phyloP scores from a whole-genome alignment of 1,139 yeast species.

The Petasospora fabianii region DNA sequence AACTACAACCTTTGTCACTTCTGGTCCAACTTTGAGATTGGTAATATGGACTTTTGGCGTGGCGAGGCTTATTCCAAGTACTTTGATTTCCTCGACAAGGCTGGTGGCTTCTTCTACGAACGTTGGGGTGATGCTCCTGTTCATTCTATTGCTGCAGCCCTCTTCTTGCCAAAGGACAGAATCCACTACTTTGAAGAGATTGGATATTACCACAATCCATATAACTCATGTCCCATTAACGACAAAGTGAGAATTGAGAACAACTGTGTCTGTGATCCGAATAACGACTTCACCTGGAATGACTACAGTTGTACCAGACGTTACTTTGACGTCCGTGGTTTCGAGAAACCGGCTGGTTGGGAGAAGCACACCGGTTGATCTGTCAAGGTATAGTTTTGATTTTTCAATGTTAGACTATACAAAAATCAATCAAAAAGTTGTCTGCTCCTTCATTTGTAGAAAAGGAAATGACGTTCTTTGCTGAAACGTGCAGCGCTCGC shows the following conservation, averaged over 20 bases:
- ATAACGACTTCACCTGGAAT: constrained; percentile 73
- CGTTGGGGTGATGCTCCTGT: constrained; percentile 75
- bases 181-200: constrained; percentile 79
- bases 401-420: too few relatives aligned
- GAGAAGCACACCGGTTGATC: constrained; percentile 42
- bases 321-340: constrained; percentile 59
- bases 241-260: constrained; percentile 46
- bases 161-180: constrained; percentile 59
- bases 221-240: constrained; percentile 77
- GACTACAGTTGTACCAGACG: constrained; percentile 81
- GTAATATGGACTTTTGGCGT: constrained; percentile 51
- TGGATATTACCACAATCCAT: constrained; percentile 82
- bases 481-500: too few relatives aligned
- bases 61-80: constrained; percentile 44
- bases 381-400: not conserved
- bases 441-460: too few relatives aligned
- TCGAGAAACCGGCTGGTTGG: constrained; percentile 77
- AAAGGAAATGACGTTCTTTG: too few relatives aligned
- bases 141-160: constrained; percentile 68
- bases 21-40: constrained; percentile 72
- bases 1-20: constrained; percentile 64
- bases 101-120: constrained; percentile 63
- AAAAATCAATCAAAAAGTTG: too few relatives aligned
- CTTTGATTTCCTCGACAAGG: constrained; percentile 46
- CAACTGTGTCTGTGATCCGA: constrained; percentile 71